Conservation (phyloP, 2,329 filamentous ascomycete species). For the Ustulina deusta region DNA sequence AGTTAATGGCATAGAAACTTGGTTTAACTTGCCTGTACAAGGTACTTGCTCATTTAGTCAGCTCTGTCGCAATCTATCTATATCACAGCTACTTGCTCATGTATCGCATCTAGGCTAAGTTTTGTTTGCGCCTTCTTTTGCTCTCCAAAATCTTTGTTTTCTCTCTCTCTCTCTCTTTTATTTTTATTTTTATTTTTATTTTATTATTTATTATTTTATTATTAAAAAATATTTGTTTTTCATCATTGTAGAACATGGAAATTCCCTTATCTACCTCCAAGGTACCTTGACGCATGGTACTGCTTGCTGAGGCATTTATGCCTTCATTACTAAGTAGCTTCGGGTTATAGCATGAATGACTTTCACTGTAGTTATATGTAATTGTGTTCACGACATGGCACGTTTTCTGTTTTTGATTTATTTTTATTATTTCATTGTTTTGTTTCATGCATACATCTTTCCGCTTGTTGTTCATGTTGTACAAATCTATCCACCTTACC, state of each 20-base stretch:
- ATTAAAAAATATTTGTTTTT: too few relatives aligned
- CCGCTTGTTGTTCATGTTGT: slow-evolving; percentile 28
- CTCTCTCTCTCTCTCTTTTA: too few relatives aligned
- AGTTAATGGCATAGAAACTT: not conserved
- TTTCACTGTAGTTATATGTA: not conserved
- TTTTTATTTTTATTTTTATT: too few relatives aligned
- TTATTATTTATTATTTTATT: too few relatives aligned
- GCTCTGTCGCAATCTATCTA: not conserved
- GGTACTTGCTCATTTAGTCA: too few relatives aligned
- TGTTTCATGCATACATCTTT: slow-evolving; percentile 16
- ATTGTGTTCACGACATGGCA: not conserved
- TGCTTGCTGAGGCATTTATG: too few relatives aligned
- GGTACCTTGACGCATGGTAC: too few relatives aligned
- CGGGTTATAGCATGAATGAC: not conserved
- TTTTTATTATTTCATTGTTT: slow-evolving; percentile 14
- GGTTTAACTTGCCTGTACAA: not conserved
- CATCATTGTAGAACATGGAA: too few relatives aligned
- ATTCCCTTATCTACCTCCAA: too few relatives aligned
- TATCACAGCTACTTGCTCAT: not conserved
- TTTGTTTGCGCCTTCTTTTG: not conserved
- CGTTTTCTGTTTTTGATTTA: slow-evolving; percentile 2
- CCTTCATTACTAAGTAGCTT: not conserved
- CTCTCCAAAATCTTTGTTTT: too few relatives aligned
- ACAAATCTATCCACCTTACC: slow-evolving; percentile 34
- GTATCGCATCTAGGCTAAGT: not conserved